Evolutionary conservation across 192 early-diverging fungal genomes (phyloP), one percentile per base, ranked within the genome.

Genomic region (Gaertneriomyces sp.): DNA sequence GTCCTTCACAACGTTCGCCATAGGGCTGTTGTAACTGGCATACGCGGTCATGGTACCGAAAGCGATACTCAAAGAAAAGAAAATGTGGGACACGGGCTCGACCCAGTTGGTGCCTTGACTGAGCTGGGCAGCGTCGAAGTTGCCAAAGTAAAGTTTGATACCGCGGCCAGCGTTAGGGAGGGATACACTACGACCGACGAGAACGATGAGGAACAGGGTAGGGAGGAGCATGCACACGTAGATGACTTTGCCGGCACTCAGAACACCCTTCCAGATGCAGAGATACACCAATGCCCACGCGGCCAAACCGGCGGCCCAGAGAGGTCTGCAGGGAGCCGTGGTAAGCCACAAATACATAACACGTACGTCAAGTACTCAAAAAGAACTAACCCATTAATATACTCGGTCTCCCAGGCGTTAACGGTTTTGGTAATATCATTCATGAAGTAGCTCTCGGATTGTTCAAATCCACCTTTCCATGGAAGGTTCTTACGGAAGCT

Each of bases 111-210:
- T 17, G 11, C 54, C 54, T 17, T 19, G 1, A 17, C n/a, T 12
- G 1, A 56, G 25, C 25, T 56, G 12, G 12, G 54, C 11, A 12
- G 25, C 25, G 54, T 56, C 54, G 25, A 56, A 56, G n/a, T 11
- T n/a, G 54, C 54, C 54, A 56, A 56, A 56, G 54, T 56, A 56
- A 4, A 56, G 54, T 25, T 56, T 33, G 54, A 56, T 56, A 25
- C 54, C 54, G 12, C 11, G n/a, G 20, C n/a, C 54, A 25, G 54
- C 54, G 54, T 56, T 56, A 2, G 54, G n/a, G 54, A 56, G 54
- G 16, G 54, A 17, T 2, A 56, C 54, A 25, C 54, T 4, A 25
- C 54, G 54, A 33, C 12, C 25, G 1, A 56, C n/a, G n/a, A 56
- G 20, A 11, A 56, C 25, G 54, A 33, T 33, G 12, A 56, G n/a